Base-by-base conservation (phyloP, 2,329 filamentous ascomycete species). In the Aureobasidium leucospermi region DNA sequence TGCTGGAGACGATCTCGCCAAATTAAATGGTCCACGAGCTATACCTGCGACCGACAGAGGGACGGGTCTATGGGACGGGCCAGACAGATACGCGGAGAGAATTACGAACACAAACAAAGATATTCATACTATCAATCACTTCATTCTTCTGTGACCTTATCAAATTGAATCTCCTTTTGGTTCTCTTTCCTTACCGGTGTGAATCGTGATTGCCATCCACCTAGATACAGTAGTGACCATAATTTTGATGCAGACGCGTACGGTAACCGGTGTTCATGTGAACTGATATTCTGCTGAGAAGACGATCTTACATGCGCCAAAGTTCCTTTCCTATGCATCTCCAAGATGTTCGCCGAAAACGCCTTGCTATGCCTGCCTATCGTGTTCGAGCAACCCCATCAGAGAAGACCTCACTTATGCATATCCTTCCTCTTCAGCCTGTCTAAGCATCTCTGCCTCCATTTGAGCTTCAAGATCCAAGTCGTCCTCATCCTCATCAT, bases 381-480 rank as follows among this genome's bases (percentile, higher is more conserved):
- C 13, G 15, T 47, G n/a, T 43, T 41, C 13, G 15, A 48, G 42
- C 42, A 41, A 16, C 15, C 7, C 23, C 43, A 23, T 8, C 11
- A 32, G 16, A 34, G 15, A 32, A 34, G 19, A 32, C 13, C 34
- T 6, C 42, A 31, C 19, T 60, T 49, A 60, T 58, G 68, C 67
- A 7, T 67, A 72, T 5, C 70, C 71, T 52, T 73, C 73, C 15
- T 73, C 73, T 23, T 73, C 66, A 13, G 61, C 65, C 52, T 67
- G 61, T 53, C 65, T 64, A 49, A 65, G 73, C 66, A 78, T 69
- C 63, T 76, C 78, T 3, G 73, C 76, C 62, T 75, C 74, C 61
- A 79, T 63, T 59, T 75, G 75, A n/a, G 82, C 81, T 70, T 86
- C 85, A 52, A 86, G 71, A 65, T 85, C 85, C 52, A 86, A 71